phyloP scores from a whole-genome alignment of 257 asterid species.

The Solanum sitiens region DNA sequence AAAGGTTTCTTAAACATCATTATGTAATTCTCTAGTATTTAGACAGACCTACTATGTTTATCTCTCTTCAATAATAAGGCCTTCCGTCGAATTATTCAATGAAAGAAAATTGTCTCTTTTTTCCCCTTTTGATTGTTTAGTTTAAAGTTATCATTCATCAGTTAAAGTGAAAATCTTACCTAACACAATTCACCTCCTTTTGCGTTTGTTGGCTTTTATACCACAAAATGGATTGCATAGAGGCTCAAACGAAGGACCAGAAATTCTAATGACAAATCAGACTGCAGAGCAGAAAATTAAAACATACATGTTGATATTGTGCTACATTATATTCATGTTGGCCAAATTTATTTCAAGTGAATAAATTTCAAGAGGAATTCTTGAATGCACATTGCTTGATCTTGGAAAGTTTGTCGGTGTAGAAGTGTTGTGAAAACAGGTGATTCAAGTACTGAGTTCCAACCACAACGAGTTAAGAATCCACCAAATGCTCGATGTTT shows the following conservation, averaged over 20 bases:
- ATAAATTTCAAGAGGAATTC: neutral
- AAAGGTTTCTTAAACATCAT: neutral
- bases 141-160: neutral
- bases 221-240: neutral
- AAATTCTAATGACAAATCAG: neutral
- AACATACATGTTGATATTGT: no score
- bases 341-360: no score
- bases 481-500: neutral
- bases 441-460: neutral
- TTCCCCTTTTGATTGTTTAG: neutral
- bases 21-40: neutral
- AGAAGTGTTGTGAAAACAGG: neutral
- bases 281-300: no score
- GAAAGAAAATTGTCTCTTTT: neutral
- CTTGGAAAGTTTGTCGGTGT: neutral
- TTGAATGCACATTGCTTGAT: neutral
- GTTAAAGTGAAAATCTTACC: neutral
- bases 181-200: no score
- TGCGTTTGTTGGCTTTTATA: neutral
- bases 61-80: neutral
- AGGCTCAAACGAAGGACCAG: neutral
- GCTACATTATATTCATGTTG: no score
- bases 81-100: neutral
- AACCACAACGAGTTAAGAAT: neutral
- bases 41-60: neutral